These are phyloP conservation scores for Stellera chamaejasme DNA, from an alignment of 345 rosid species.

Conservation along the genomic window DNA sequence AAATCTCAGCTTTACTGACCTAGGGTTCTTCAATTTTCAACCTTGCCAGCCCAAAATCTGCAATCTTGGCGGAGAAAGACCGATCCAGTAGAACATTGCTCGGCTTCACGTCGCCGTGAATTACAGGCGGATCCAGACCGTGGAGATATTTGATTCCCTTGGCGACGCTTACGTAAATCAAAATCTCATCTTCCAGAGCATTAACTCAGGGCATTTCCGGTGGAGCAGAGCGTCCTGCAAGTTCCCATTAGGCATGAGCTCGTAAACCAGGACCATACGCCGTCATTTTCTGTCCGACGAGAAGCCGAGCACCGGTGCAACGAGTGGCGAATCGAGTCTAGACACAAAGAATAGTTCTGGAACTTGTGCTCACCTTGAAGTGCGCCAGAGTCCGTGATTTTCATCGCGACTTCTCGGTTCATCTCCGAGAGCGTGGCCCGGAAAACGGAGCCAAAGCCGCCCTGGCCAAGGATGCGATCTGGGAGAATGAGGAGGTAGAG, in stretches of 20 bases:
- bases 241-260: conserved; percentile 79
- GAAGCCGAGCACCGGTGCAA: conserved; percentile 71
- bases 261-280: conserved; percentile 64
- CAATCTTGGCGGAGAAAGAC: conserved; percentile 55
- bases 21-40: conserved; percentile 39
- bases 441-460: conserved; percentile 85
- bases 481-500: conserved; percentile 48
- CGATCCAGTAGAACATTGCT: conserved; percentile 74
- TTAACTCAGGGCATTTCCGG: conserved; percentile 54
- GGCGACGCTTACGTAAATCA: conserved; percentile 52
- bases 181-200: conserved; percentile 57
- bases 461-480: conserved; percentile 54
- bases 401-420: conserved; percentile 51
- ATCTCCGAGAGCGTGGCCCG: conserved; percentile 30
- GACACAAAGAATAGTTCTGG: conserved; percentile 77
- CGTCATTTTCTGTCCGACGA: conserved; percentile 58
- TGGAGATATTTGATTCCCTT: conserved; percentile 70
- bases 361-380: conserved; percentile 93
- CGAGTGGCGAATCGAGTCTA: conserved; percentile 43
- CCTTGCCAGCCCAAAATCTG: conserved; percentile 89
- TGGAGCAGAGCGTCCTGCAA: conserved; percentile 81
- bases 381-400: conserved; percentile 88
- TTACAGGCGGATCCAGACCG: conserved; percentile 55
- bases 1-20: conserved; percentile 20
- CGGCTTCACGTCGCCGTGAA: conserved; percentile 89